These are phyloP conservation scores for Dryas integrifolia DNA, from an alignment of 331 rosid species.

Conservation along the genomic window DNA sequence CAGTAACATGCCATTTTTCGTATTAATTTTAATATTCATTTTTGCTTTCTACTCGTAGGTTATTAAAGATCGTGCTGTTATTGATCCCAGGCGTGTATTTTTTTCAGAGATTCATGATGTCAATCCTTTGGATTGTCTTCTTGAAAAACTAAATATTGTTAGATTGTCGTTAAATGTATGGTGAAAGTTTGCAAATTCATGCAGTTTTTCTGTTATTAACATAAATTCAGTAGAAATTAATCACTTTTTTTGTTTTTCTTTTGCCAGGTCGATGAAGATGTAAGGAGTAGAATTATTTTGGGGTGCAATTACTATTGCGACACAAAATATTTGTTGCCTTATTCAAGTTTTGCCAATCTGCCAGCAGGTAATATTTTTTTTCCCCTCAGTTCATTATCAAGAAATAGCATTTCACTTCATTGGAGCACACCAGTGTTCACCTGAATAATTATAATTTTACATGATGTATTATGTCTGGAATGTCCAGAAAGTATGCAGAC, in stretches of 20 bases:
- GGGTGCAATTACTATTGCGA: constrained; percentile 57
- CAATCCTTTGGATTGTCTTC: constrained; percentile 63
- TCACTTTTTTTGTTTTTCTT: neutral
- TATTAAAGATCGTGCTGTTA: constrained; percentile 33
- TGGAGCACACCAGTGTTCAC: neutral
- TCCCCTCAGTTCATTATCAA: neutral
- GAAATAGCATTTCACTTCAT: neutral
- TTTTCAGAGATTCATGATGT: constrained; percentile 59
- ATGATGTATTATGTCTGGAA: neutral
- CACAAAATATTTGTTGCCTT: constrained; percentile 49
- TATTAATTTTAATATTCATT: neutral
- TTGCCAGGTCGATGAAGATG: constrained; percentile 39
- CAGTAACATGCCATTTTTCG: neutral
- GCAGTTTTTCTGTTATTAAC: neutral
- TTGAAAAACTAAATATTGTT: constrained; percentile 48
- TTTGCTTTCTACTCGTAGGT: constrained; percentile 35
- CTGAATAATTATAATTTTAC: too few relatives aligned
- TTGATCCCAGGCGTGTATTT: constrained; percentile 59
- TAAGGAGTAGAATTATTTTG: constrained; percentile 36
- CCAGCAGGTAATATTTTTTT: constrained; percentile 45
- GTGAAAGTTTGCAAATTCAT: neutral
- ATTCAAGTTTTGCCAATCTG: constrained; percentile 53
- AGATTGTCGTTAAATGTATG: constrained; percentile 50
- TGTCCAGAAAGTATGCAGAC: constrained; percentile 34
- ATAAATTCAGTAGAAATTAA: neutral